phyloP scores from a whole-genome alignment of 75 land plant species.

The Cupressus sempervirens region DNA sequence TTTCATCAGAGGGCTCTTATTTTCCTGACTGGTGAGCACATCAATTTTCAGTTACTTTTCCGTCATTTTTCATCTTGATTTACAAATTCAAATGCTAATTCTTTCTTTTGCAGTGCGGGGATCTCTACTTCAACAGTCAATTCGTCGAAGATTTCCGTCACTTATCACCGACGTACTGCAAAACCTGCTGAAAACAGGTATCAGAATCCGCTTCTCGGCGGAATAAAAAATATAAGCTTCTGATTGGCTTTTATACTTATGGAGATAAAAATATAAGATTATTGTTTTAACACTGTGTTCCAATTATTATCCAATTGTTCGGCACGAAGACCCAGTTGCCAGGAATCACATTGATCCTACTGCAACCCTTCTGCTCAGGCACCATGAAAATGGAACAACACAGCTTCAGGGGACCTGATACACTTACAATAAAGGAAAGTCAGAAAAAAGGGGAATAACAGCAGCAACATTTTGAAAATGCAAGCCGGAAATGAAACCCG shows the following conservation, averaged over 20 bases:
- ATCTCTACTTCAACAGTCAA: background rate
- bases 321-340: too few species aligned
- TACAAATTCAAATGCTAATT: background rate
- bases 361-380: too few species aligned
- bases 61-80: background rate
- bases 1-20: background rate
- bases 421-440: too few species aligned
- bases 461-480: too few species aligned
- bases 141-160: background rate
- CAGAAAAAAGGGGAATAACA: too few species aligned
- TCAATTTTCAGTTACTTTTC: background rate
- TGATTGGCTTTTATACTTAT: background rate
- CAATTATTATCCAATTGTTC: too few species aligned
- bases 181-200: background rate
- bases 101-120: background rate
- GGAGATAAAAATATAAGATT: background rate
- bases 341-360: too few species aligned
- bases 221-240: background rate
- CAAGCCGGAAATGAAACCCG: background rate
- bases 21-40: background rate
- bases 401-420: too few species aligned
- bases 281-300: background rate
- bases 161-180: background rate
- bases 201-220: background rate
- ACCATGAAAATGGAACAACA: too few species aligned